Conservation (phyloP, 73 alveolate genomes). For the Symbiodinium natans region DNA sequence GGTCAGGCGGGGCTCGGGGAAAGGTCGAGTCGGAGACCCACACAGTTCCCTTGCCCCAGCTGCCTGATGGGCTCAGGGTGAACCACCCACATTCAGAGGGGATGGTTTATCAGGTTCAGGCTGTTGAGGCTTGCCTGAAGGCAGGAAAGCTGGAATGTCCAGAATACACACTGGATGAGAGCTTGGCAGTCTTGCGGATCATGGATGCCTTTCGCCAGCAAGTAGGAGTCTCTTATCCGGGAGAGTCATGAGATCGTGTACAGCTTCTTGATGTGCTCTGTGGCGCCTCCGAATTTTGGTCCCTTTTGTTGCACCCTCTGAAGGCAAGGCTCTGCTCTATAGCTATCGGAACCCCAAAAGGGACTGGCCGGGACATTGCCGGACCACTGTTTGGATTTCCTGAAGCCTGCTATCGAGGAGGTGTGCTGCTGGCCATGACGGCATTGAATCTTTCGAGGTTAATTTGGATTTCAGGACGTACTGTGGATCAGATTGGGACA, state of each 20-base stretch:
- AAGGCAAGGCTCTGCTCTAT: too few relatives aligned
- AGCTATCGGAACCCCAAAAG: too few relatives aligned
- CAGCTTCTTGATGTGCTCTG: not conserved
- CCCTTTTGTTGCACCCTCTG: too few relatives aligned
- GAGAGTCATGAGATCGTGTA: not conserved
- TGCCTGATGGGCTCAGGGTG: constrained; percentile 36
- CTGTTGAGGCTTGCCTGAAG: constrained; percentile 8
- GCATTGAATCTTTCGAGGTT: too few relatives aligned
- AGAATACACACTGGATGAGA: constrained; percentile 44
- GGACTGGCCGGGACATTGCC: too few relatives aligned
- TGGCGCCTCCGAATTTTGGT: too few relatives aligned
- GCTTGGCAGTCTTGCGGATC: constrained; percentile 9
- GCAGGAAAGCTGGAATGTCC: constrained; percentile 33
- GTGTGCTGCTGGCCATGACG: too few relatives aligned
- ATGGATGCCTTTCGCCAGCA: not conserved
- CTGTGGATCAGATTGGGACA: too few relatives aligned
- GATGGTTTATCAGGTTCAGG: constrained; percentile 57
- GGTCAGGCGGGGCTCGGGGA: constrained; percentile 14
- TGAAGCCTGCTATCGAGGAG: too few relatives aligned
- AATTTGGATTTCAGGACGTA: too few relatives aligned
- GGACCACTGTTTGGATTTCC: too few relatives aligned
- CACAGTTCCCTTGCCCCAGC: constrained; percentile 19
- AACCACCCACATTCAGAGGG: constrained; percentile 66
- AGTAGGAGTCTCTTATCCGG: not conserved
- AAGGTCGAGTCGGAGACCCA: not conserved